Conservation (phyloP, 169 alveolate species). For the Plasmodium vivax region DNA sequence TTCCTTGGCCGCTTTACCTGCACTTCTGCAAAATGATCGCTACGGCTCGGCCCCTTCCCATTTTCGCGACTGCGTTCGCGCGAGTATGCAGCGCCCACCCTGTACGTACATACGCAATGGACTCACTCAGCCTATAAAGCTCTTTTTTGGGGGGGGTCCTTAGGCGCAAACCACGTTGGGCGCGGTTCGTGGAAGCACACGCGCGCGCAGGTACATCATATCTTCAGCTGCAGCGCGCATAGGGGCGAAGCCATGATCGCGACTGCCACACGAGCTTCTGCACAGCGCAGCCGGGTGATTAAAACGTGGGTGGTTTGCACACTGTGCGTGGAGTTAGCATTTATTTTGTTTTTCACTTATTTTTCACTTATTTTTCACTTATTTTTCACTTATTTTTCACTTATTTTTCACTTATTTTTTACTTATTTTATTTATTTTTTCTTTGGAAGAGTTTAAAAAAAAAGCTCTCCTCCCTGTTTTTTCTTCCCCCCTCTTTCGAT, state of each 20-base stretch:
- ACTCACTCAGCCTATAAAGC: background rate
- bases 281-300: background rate
- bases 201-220: background rate
- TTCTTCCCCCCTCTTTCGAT: background rate
- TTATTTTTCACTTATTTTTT: too few species aligned
- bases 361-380: too few species aligned
- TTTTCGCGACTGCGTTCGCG: background rate
- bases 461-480: background rate
- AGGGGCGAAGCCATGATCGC: background rate
- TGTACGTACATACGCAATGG: background rate
- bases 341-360: background rate
- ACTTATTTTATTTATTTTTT: too few species aligned
- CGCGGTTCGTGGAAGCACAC: background rate
- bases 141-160: background rate
- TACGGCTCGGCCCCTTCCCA: background rate
- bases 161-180: background rate
- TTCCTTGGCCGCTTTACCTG: background rate
- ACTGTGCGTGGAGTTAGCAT: background rate
- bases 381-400: too few species aligned
- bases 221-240: background rate
- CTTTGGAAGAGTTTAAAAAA: background rate
- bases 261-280: background rate
- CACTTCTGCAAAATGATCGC: background rate
- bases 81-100: background rate
- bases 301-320: background rate